Base-by-base conservation (phyloP, 192 early-diverging fungal genomes). In the Backusella liffmaniae region DNA sequence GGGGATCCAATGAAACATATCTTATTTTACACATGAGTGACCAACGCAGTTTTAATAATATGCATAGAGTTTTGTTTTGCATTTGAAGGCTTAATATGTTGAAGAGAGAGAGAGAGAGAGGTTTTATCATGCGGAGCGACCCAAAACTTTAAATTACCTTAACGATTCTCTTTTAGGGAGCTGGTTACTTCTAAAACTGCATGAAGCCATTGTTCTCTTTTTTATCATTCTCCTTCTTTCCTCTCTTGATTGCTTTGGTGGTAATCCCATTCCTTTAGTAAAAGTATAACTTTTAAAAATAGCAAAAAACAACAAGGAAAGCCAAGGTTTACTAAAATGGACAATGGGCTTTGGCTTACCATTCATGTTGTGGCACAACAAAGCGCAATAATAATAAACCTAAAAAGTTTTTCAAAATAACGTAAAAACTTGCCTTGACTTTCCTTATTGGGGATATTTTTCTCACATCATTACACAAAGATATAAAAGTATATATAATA, bases 401-500 rank as follows among this genome's bases (percentile, higher is more conserved):
- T 59, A 23, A 59, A 59, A 59, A 59, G 23, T 59, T 26, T 59
- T 49, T 49, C 46, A 18, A 49, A 49, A 49, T n/a, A 49, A 49
- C 46, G n/a, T 49, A n/a, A n/a, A 49, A n/a, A 18, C 46, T 49
- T 49, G 46, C 46, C 46, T 49, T 49, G 46, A 16, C 1, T 59
- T 59, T 59, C 53, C 53, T 59, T 23, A 59, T 59, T 59, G 10
- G 16, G 53, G 2, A 21, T 23, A 9, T 59, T 59, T 59, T 59
- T 59, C 53, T 59, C 53, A 59, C 53, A 59, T 59, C 23, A 59
- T 59, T 59, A 26, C 53, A 59, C 53, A 59, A 59, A 26, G 23
- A 59, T 49, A 49, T 49, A 59, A 59, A 59, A 59, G 53, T 59
- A 59, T 59, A 51, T 51, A 23, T 59, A 59, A 56, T 23, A 16